phyloP scores from a whole-genome alignment of 1,139 yeast genomes.

The Wickerhamomyces sp. region DNA sequence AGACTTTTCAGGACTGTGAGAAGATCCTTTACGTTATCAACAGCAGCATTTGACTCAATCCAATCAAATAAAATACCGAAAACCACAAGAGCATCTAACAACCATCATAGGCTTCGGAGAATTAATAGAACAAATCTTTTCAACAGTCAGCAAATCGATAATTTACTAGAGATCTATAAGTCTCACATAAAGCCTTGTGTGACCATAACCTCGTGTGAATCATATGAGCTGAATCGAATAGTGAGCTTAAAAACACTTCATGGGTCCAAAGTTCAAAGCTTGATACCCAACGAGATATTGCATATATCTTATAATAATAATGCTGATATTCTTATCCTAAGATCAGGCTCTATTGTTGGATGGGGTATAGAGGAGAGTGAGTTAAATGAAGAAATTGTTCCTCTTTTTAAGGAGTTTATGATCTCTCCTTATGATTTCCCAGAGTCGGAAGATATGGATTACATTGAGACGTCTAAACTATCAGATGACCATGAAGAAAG shows the following conservation, averaged over 20 bases:
- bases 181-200: constrained; percentile 38
- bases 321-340: constrained; percentile 57
- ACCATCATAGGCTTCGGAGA: constrained; percentile 19
- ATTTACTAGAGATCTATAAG: not conserved
- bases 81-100: constrained; percentile 15
- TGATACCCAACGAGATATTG: constrained; percentile 75
- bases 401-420: constrained; percentile 44
- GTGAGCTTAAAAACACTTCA: constrained; percentile 19
- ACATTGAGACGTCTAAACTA: constrained; percentile 59
- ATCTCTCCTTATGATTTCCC: constrained; percentile 42
- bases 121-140: constrained; percentile 10
- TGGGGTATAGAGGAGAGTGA: constrained; percentile 68
- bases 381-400: constrained; percentile 38
- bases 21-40: not conserved
- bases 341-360: constrained; percentile 74
- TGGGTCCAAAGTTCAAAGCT: constrained; percentile 10
- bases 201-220: constrained; percentile 67
- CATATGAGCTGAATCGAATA: constrained; percentile 50
- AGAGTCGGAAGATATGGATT: constrained; percentile 89
- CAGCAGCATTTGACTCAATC: not conserved
- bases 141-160: constrained; percentile 5
- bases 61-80: constrained; percentile 8
- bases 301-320: constrained; percentile 33
- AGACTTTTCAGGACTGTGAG: not conserved
- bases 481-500: constrained; percentile 26